A percentile compares a stretch with the other conserved stretches of the same genome.
Conservation (phyloP, 176 grass and related monocot genomes). For the Rhynchospora breviuscula region DNA sequence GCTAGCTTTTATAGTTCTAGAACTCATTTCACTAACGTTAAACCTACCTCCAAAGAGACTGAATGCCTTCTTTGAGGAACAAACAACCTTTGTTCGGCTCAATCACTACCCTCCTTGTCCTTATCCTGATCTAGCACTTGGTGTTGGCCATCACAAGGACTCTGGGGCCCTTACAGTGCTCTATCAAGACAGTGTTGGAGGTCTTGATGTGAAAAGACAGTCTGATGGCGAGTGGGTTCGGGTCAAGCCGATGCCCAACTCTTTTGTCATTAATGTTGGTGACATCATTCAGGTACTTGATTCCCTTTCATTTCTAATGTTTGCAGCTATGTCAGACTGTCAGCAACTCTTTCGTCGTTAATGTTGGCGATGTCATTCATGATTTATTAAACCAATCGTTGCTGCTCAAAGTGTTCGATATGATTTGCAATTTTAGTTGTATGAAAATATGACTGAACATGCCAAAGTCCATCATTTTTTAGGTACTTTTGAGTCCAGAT, state of each 20-base stretch:
- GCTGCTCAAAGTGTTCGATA: neutral
- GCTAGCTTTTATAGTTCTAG: slow-evolving; percentile 47
- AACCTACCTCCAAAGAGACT: slow-evolving; percentile 36
- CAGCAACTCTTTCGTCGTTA: neutral
- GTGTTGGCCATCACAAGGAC: slow-evolving; percentile 78
- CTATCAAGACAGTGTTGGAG: slow-evolving; percentile 60
- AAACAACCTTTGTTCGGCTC: slow-evolving; percentile 55
- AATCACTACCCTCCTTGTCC: slow-evolving; percentile 89
- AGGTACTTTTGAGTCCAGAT: neutral
- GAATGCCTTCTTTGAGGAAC: slow-evolving; percentile 57
- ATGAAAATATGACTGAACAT: no score
- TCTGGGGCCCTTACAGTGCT: slow-evolving; percentile 60
- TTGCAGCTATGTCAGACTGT: neutral
- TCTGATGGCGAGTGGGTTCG: slow-evolving; percentile 70
- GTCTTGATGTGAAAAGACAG: slow-evolving; percentile 55
- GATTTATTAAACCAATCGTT: neutral
- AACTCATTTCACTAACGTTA: slow-evolving; percentile 60
- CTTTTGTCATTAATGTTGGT: slow-evolving; percentile 65
- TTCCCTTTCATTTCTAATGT: neutral
- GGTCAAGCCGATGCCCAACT: slow-evolving; percentile 44
- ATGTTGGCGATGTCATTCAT: neutral
- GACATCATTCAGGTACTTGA: slow-evolving; percentile 49
- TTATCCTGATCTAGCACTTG: slow-evolving; percentile 64
- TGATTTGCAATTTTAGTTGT: neutral
- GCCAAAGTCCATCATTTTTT: neutral